Evolutionary conservation across 202 grass and related monocot genomes (phyloP).

Genomic region (Digitaria exilis): DNA sequence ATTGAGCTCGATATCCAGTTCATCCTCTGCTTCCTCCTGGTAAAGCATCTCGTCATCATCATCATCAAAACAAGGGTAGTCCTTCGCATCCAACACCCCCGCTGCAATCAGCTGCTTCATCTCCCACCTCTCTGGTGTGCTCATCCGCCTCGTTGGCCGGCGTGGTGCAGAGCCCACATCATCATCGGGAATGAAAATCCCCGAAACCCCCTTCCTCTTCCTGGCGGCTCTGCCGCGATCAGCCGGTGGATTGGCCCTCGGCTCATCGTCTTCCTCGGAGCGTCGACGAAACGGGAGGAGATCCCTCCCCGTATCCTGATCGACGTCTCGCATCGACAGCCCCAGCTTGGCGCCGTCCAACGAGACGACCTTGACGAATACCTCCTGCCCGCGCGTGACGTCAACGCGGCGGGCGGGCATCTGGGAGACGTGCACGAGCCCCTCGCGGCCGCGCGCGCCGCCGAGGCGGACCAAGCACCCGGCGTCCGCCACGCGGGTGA

Average conservation of each 20-base stretch:
- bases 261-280: slow-evolving; percentile 12
- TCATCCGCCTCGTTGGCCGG: slow-evolving; percentile 60
- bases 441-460: slow-evolving; percentile 60
- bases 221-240: neutral
- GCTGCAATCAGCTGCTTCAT: slow-evolving; percentile 79
- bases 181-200: slow-evolving; percentile 63
- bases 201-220: slow-evolving; percentile 54
- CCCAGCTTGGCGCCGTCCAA: slow-evolving; percentile 56
- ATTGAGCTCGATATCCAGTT: slow-evolving; percentile 83
- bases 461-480: slow-evolving; percentile 78
- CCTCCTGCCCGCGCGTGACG: slow-evolving; percentile 65
- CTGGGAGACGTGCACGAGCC: slow-evolving; percentile 81
- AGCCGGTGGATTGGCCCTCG: slow-evolving; percentile 32
- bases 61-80: slow-evolving; percentile 62
- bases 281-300: slow-evolving; percentile 45
- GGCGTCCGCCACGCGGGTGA: slow-evolving; percentile 57
- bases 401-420: slow-evolving; percentile 46
- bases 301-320: slow-evolving; percentile 73
- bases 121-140: slow-evolving; percentile 85
- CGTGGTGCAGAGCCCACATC: slow-evolving; percentile 31
- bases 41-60: slow-evolving; percentile 54
- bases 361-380: slow-evolving; percentile 75
- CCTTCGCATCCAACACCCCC: slow-evolving; percentile 63
- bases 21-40: slow-evolving; percentile 72
- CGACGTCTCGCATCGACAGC: slow-evolving; percentile 72